These are phyloP conservation scores for Tylopilus sp. DNA, from an alignment of 768 basidiomycete species.

Conservation along the genomic window DNA sequence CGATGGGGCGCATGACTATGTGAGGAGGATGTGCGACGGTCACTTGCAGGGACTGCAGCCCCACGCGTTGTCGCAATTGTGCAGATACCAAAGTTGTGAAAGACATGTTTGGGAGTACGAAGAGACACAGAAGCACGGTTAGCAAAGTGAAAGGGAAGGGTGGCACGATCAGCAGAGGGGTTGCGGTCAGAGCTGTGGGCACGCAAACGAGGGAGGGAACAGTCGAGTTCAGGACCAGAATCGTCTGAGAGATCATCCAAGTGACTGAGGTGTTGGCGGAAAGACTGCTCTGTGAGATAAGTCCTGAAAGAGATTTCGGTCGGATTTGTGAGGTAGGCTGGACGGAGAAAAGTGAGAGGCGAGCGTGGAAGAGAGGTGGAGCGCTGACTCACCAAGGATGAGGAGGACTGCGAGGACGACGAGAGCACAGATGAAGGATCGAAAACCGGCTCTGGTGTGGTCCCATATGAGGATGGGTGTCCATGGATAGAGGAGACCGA, in stretches of 20 bases:
- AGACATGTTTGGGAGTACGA: constrained; percentile 86
- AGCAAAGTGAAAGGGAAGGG: constrained; percentile 4
- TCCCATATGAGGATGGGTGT: constrained; percentile 51
- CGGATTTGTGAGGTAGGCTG: constrained; percentile 95
- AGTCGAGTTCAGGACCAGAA: constrained; percentile 34
- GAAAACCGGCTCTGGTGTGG: constrained; percentile 58
- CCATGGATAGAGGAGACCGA: constrained; percentile 58
- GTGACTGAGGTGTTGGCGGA: constrained; percentile 88
- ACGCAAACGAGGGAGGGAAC: constrained; percentile 25
- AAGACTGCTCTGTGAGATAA: constrained; percentile 96
- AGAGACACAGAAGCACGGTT: constrained; percentile 87
- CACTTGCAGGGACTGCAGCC: constrained; percentile 43
- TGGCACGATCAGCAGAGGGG: constrained; percentile 24
- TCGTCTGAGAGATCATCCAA: constrained; percentile 69
- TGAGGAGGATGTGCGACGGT: constrained; percentile 46
- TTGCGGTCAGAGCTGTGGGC: constrained; percentile 22
- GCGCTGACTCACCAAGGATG: constrained; percentile 58
- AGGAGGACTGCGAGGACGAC: constrained; percentile 66
- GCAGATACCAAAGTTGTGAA: constrained; percentile 83
- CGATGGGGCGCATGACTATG: constrained; percentile 19
- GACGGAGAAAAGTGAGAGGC: too few relatives aligned
- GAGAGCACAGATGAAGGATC: constrained; percentile 66
- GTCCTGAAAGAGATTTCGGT: constrained; percentile 90
- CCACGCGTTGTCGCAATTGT: constrained; percentile 60
- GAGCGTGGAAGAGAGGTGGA: background rate